Base-by-base conservation (phyloP, 768 basidiomycete genomes). In the Suillus variegatus region DNA sequence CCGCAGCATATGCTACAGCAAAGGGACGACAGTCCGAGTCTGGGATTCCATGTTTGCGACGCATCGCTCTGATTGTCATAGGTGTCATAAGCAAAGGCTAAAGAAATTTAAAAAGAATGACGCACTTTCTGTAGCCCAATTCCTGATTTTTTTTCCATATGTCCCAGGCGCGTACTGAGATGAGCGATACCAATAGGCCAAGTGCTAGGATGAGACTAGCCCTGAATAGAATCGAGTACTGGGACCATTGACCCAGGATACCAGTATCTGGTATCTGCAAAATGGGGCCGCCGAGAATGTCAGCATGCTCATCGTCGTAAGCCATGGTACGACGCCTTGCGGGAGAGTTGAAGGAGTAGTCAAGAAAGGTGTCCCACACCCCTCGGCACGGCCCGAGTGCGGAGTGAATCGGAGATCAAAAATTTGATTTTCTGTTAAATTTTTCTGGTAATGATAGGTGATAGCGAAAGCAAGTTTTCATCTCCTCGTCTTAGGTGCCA, bases 1-100 rank as follows among this genome's bases (percentile, higher is more conserved):
- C 89, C 65, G 90, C 91, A 68, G 91, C 85, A 76, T 91, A 92
- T n/a, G 93, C 93, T 68, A 94, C 90, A 75, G 90, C 91, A 82
- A 94, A 94, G 14, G 93, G 91, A 40, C 93, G 84, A 68, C 87
- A 82, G 80, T 94, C 93, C 64, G 82, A 82, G 80, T 94, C 93
- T 20, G 93, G 93, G 66, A 94, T 94, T 55, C 93, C 93, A 72
- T 93, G 86, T 77, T 85, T 82, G 68, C 93, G 81, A 66, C 93
- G 86, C 82, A 88, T 87, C 67, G 87, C 82, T 70, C 91, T 93
- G 68, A 44, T 14, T 64, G 65, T 41, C 66, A 64, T 63, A 51
- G 43, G 43, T 58, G 62, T 32, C 60, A 66, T 74, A 41, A 74
- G 70, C 66, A 10, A 41, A 10, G 35, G 10, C 25, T 66, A 58